These are phyloP conservation scores for Fusarium hostae DNA, from an alignment of 2,329 filamentous ascomycete genomes.

Conservation along the genomic window DNA sequence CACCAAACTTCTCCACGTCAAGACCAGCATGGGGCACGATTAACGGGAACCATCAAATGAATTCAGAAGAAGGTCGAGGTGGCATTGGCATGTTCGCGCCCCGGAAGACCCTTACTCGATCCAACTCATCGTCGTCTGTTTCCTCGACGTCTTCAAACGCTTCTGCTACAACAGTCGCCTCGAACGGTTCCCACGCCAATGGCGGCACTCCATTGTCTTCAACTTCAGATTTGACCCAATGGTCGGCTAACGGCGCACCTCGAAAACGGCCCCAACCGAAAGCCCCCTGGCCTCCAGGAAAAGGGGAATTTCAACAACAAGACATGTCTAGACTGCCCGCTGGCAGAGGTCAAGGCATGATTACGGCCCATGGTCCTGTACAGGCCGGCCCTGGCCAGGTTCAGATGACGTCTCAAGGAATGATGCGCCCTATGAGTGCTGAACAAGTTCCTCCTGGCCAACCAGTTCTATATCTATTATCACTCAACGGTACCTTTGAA, in stretches of 20 bases:
- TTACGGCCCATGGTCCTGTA: conserved; percentile 47
- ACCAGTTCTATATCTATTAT: conserved; percentile 85
- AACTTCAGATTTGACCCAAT: conserved; percentile 61
- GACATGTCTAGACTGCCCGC: conserved; percentile 60
- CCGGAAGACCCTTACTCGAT: conserved; percentile 85
- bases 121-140: conserved; percentile 91
- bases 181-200: conserved; percentile 70
- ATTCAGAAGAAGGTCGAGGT: conserved; percentile 83
- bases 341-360: conserved; percentile 58
- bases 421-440: conserved; percentile 70
- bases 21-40: conserved; percentile 71
- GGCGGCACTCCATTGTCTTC: conserved; percentile 65
- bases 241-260: conserved; percentile 59
- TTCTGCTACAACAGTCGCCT: conserved; percentile 72
- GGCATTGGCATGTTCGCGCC: conserved; percentile 78
- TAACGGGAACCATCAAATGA: conserved; percentile 75
- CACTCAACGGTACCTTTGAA: conserved; percentile 96
- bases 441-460: conserved; percentile 72
- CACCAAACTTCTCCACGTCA: conserved; percentile 71
- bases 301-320: conserved; percentile 57
- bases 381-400: conserved; percentile 48
- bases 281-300: conserved; percentile 60
- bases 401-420: conserved; percentile 57
- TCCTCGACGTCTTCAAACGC: conserved; percentile 80
- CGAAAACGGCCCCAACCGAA: conserved; percentile 65